Evolutionary conservation across 352 stramenopile species (phyloP), one percentile per base, ranked within the genome.

Genomic region (Pythium dissotocum): DNA sequence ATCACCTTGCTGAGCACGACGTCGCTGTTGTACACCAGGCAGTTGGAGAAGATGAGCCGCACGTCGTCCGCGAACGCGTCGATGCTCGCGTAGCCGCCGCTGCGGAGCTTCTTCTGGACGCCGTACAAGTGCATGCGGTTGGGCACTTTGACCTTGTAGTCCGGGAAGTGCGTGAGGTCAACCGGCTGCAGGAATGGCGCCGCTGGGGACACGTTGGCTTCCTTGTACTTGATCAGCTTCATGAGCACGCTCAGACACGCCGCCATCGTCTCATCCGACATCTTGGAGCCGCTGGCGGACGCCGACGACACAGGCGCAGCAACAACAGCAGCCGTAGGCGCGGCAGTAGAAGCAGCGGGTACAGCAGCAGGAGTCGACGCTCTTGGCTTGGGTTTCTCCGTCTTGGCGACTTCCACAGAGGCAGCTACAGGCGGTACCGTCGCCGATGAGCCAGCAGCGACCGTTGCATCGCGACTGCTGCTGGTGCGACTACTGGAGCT

Each of bases 221-320:
- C 88, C 63, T 94, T 94, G 67, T 90, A 86, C 74, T 94, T 94
- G 77, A 94, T 90, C 63, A 95, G 63, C 59, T 91, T 92, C 80
- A 91, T 92, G 38, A 95, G 69, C 8, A 94, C 58, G 2, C 62
- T 66, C 0, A 89, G 77, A 49, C 86, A 95, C 16, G 80, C 77
- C 8, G 71, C 76, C 64, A 86, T 72, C 9, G 80, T 71, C 13
- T 76, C 61, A 8, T 93, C 83, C 14, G 74, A 76, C 86, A 93
- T 93, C 51, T 86, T 88, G 4, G 35, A 61, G 46, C 42, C 71
- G 60, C 58, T 28, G 9, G 44, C 36, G 16, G 55, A 30, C 10
- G 35, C 21, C 21, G 18, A 46, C 21, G 46, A 53, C 6, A n/a
- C 46, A 44, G 38, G 38, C 38, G 38, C 13, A 44, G 38, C 38